Evolutionary conservation across 176 grass and related monocot genomes (phyloP).

Genomic region (Dactylis glomerata): DNA sequence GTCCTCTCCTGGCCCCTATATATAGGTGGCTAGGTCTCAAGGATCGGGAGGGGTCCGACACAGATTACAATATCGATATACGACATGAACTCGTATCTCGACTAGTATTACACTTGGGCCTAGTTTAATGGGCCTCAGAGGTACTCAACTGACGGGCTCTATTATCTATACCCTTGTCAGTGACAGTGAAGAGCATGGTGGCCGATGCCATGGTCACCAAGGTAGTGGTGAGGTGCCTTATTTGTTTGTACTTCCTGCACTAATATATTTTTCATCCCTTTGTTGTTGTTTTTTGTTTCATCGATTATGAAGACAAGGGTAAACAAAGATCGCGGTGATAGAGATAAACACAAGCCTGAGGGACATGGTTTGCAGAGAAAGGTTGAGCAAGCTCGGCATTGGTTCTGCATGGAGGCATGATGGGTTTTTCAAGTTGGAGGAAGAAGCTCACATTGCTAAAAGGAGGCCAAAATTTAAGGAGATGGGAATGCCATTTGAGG

Average conservation of each 20-base stretch:
- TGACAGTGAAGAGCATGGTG: constrained; percentile 61
- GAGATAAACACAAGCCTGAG: constrained; percentile 29
- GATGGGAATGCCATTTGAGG: constrained; percentile 39
- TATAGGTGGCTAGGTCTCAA: too few species aligned
- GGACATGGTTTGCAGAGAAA: constrained; percentile 28
- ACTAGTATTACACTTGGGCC: too few species aligned
- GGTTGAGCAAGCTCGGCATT: constrained; percentile 24
- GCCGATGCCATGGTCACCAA: constrained; percentile 47
- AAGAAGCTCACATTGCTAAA: constrained; percentile 32
- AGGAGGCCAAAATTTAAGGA: constrained; percentile 49
- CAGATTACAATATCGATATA: too few species aligned
- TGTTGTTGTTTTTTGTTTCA: constrained; percentile 6
- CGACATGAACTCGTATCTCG: too few species aligned
- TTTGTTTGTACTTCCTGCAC: not conserved
- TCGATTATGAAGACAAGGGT: constrained; percentile 51
- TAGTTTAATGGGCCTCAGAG: too few species aligned
- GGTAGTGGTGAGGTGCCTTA: constrained; percentile 37
- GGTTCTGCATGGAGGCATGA: constrained; percentile 59
- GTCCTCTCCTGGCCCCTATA: too few species aligned
- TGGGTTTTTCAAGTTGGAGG: constrained; percentile 57
- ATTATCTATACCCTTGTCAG: too few species aligned
- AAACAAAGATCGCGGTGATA: constrained; percentile 42
- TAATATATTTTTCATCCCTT: constrained; percentile 18
- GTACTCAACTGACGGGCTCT: too few species aligned
- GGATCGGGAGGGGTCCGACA: too few species aligned